phyloP scores from a whole-genome alignment of 306 rosid genomes.

The Hippophae rhamnoides region DNA sequence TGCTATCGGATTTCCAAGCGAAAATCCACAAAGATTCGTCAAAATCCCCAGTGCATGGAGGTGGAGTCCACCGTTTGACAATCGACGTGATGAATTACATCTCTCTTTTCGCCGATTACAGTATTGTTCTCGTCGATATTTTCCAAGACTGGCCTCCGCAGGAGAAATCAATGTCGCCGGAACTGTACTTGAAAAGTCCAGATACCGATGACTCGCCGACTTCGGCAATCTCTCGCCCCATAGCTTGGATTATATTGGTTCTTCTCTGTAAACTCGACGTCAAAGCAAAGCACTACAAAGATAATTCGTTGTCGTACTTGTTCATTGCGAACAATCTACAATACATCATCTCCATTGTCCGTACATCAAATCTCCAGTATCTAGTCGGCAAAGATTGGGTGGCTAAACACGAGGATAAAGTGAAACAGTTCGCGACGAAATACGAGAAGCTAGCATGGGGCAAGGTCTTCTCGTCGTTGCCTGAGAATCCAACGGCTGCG shows the following conservation, averaged over 20 bases:
- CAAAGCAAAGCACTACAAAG: conserved; percentile 46
- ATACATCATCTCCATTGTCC: conserved; percentile 34
- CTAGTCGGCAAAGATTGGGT: conserved; percentile 63
- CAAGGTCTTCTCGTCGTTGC: conserved; percentile 37
- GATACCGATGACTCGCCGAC: conserved; percentile 15
- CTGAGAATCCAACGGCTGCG: conserved; percentile 30
- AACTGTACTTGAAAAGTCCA: conserved; percentile 29
- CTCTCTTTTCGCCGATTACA: conserved; percentile 46
- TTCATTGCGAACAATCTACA: conserved; percentile 59
- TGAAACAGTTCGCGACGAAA: conserved; percentile 27
- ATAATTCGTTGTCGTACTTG: conserved; percentile 40
- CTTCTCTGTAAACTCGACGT: conserved; percentile 62
- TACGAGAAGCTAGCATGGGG: conserved; percentile 55
- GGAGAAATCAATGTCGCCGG: conserved; percentile 20
- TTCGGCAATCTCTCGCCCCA: conserved; percentile 17
- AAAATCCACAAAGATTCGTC: conserved; percentile 41
- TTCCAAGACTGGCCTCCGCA: conserved; percentile 30
- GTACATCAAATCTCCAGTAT: conserved; percentile 40
- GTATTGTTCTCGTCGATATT: conserved; percentile 38
- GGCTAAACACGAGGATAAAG: conserved; percentile 33
- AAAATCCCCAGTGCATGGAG: conserved; percentile 17
- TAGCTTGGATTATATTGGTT: conserved; percentile 49
- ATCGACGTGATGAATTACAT: conserved; percentile 35
- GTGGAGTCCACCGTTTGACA: conserved; percentile 45
- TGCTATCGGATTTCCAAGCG: conserved; percentile 37